These are phyloP conservation scores for Rhodosporidiobolus sp. DNA, from an alignment of 768 basidiomycete genomes.

Conservation along the genomic window DNA sequence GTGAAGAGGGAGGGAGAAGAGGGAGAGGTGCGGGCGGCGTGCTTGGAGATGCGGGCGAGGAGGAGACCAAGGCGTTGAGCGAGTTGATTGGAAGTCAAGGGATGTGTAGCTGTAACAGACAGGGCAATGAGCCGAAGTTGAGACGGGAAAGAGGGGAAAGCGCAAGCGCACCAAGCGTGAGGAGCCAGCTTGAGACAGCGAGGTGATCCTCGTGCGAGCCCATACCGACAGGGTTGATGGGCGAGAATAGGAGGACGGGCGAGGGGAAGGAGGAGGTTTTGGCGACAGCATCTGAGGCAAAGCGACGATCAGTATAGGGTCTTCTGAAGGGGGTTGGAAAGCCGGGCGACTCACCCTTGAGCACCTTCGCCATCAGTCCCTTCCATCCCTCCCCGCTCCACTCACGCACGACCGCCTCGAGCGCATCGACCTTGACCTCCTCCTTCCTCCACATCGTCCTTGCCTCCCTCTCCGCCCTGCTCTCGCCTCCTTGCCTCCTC, in stretches of 20 bases:
- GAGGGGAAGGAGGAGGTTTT: neutral
- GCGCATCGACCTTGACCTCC: neutral
- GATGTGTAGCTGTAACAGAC: too few relatives aligned
- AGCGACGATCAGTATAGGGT: neutral
- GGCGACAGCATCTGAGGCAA: neutral
- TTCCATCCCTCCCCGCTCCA: slow-evolving; percentile 17
- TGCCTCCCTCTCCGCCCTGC: neutral
- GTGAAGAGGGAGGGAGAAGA: too few relatives aligned
- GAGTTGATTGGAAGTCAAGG: too few relatives aligned
- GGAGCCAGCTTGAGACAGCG: too few relatives aligned
- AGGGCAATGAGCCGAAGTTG: too few relatives aligned
- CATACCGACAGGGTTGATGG: neutral
- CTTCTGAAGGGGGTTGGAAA: too few relatives aligned
- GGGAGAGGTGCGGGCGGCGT: too few relatives aligned
- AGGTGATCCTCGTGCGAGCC: too few relatives aligned
- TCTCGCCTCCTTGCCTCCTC: neutral
- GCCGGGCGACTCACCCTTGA: slow-evolving; percentile 8
- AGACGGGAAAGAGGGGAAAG: too few relatives aligned
- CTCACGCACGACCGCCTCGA: neutral
- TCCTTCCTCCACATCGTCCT: slow-evolving; percentile 8
- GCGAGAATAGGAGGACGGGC: slow-evolving; percentile 1
- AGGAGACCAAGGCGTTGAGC: too few relatives aligned
- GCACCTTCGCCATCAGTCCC: neutral
- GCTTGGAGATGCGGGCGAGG: too few relatives aligned
- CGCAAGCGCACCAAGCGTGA: too few relatives aligned